Base-by-base conservation (phyloP, 768 basidiomycete species). In the Mycena chlorophos region DNA sequence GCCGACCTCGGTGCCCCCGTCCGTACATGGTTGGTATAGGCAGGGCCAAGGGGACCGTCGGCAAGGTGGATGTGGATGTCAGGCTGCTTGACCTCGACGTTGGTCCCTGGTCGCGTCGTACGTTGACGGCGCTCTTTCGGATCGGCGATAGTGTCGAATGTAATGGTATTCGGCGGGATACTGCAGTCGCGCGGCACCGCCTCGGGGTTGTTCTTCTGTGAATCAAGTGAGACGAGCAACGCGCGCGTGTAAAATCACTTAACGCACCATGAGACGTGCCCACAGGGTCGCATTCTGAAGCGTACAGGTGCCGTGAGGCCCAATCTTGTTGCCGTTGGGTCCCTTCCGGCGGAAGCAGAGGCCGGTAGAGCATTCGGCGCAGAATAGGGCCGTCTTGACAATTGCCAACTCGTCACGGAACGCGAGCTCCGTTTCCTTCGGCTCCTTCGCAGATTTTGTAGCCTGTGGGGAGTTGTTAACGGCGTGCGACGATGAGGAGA, bases 201-300 rank as follows among this genome's bases (percentile, higher is more conserved):
- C 14, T 31, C 3, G 27, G 49, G 49, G 8, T 51, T 25, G 27
- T 51, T 38, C 22, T 38, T 34, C 50, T 51, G 40, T 6, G 40
- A 20, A 42, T 5, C 8, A 31, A 3, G 12, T 51, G 10, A 25
- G 23, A 5, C 22, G 22, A 40, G 20, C 30, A 17, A 38, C n/a
- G 26, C 27, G 23, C 22, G 39, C 26, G 22, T 22, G 13, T 23
- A 51, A 23, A 25, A 22, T 28, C 26, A 27, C 26, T 27, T 27
- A 47, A 4, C 50, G 23, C 50, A 51, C 50, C 50, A 51, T 51
- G 31, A 40, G 34, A 10, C 27, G 23, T n/a, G 50, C 50, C 50
- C 50, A 51, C 13, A 51, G 50, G n/a, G 25, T 51, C 4, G 39
- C 39, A 13, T 16, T 27, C 17, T 38, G 34, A 16, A 37, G 28